Percentiles rank a stretch among this genome's conserved stretches.
phyloP scores from a whole-genome alignment of 768 basidiomycete species.

The Tulasnella sp. region DNA sequence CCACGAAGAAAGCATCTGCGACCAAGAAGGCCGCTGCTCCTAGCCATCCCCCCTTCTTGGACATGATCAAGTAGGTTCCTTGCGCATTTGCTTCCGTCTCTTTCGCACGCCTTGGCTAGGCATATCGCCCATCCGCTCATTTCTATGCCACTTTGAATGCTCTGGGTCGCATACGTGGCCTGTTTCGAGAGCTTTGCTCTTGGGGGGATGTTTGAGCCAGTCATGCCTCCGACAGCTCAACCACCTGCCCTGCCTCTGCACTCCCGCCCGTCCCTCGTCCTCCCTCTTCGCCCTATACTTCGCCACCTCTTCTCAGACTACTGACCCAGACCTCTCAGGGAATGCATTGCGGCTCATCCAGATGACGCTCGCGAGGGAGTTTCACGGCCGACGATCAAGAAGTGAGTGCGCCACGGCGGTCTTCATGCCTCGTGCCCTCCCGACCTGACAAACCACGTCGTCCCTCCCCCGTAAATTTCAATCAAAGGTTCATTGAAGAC shows the following conservation, averaged over 20 bases:
- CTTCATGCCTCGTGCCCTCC: background rate
- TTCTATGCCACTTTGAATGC: background rate
- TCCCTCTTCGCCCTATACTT: background rate
- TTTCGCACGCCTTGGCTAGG: background rate
- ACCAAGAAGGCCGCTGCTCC: background rate
- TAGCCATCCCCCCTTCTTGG: conserved; percentile 6
- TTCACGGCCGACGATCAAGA: conserved; percentile 16
- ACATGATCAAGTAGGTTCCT: conserved; percentile 12
- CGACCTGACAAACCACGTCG: background rate
- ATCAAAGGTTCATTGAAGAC: conserved; percentile 14
- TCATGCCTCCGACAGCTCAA: background rate
- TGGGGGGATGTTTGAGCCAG: background rate
- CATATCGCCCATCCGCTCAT: background rate
- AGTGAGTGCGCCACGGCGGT: conserved; percentile 10
- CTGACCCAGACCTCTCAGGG: conserved; percentile 10
- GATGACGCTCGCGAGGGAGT: conserved; percentile 16
- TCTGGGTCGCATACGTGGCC: background rate
- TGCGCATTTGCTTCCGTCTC: background rate
- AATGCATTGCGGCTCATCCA: conserved; percentile 15
- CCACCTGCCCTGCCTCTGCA: background rate
- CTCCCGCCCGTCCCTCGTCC: background rate
- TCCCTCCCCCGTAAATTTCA: background rate
- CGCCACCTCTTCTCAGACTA: background rate
- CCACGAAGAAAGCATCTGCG: conserved; percentile 5
- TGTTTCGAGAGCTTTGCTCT: background rate